A percentile compares a stretch with the other conserved stretches of the same genome.
These are phyloP conservation scores for Narthecium ossifragum DNA, from an alignment of 106 monocot genomes.

Conservation along the genomic window DNA sequence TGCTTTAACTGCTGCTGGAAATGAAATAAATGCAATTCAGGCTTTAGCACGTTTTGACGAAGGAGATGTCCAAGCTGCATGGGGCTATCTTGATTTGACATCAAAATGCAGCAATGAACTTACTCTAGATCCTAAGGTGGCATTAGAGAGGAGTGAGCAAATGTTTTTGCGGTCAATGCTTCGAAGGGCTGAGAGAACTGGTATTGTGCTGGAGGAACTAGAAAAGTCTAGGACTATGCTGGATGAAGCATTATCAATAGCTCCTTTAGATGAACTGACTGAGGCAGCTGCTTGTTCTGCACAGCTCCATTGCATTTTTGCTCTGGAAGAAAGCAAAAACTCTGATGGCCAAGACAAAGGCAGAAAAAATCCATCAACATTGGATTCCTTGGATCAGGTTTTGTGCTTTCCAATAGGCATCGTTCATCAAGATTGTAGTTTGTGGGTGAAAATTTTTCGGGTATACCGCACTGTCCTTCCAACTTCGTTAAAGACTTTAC, in stretches of 20 bases:
- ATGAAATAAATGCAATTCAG: slow-evolving; percentile 90
- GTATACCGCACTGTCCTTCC: slow-evolving; percentile 60
- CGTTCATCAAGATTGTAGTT: slow-evolving; percentile 70
- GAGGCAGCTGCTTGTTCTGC: slow-evolving; percentile 56
- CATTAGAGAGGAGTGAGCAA: slow-evolving; percentile 92
- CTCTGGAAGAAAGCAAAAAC: slow-evolving; percentile 53
- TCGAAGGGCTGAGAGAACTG: slow-evolving; percentile 28
- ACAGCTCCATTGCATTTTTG: slow-evolving; percentile 78
- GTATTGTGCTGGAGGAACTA: slow-evolving; percentile 29
- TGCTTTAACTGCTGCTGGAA: slow-evolving; percentile 90
- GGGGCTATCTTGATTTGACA: slow-evolving; percentile 90
- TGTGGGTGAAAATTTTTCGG: slow-evolving; percentile 87
- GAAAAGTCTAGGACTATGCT: slow-evolving; percentile 75
- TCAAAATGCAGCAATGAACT: slow-evolving; percentile 85
- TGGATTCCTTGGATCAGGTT: slow-evolving; percentile 43
- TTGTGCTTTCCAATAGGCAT: slow-evolving; percentile 53
- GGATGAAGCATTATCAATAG: slow-evolving; percentile 71
- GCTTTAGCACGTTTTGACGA: slow-evolving; percentile 90
- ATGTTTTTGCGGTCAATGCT: slow-evolving; percentile 95
- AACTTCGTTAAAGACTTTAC: slow-evolving; percentile 44
- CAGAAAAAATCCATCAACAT: slow-evolving; percentile 17
- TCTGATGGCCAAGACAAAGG: slow-evolving; percentile 12
- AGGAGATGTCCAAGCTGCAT: slow-evolving; percentile 70
- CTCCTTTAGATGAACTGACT: slow-evolving; percentile 67
- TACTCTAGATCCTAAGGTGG: slow-evolving; percentile 79